A percentile compares a stretch with the other conserved stretches of the same genome.
Conservation (phyloP, 2,329 filamentous ascomycete species). For the Fusarium ambrosium region DNA sequence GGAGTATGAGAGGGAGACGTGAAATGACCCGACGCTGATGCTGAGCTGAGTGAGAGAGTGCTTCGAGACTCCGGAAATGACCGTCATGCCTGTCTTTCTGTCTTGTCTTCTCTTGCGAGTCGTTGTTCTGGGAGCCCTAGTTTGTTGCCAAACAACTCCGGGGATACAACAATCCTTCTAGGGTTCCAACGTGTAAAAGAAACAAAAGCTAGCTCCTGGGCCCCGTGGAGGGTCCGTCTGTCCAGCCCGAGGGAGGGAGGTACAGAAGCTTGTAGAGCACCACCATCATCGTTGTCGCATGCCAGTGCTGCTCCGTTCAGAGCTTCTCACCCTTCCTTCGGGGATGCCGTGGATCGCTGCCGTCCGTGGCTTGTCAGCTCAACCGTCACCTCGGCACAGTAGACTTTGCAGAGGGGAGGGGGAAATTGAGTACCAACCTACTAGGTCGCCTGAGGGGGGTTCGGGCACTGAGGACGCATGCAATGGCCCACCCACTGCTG, state of each 20-base stretch:
- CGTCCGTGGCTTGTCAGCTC: slow-evolving; percentile 23
- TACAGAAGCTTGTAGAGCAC: not conserved
- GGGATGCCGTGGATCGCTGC: slow-evolving; percentile 40
- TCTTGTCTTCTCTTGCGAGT: slow-evolving; percentile 41
- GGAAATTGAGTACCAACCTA: slow-evolving; percentile 41
- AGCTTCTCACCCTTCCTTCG: slow-evolving; percentile 42
- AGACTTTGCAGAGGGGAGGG: slow-evolving; percentile 22
- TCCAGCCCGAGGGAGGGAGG: slow-evolving; percentile 10
- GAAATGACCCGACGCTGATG: slow-evolving; percentile 6
- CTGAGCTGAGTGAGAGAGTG: slow-evolving; percentile 1
- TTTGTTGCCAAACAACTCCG: slow-evolving; percentile 34
- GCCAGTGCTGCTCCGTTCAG: slow-evolving; percentile 30
- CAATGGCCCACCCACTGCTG: slow-evolving; percentile 53
- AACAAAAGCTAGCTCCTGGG: slow-evolving; percentile 12
- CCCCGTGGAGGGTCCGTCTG: not conserved
- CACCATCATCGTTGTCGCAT: slow-evolving; percentile 26
- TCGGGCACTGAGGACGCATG: slow-evolving; percentile 49
- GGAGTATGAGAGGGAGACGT: slow-evolving; percentile 7
- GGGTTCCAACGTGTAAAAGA: slow-evolving; percentile 27
- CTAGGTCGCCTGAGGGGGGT: slow-evolving; percentile 45
- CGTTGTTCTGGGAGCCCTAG: slow-evolving; percentile 31
- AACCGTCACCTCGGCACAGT: not conserved
- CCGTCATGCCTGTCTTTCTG: slow-evolving; percentile 9
- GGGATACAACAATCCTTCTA: slow-evolving; percentile 40
- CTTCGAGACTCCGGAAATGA: slow-evolving; percentile 35